Evolutionary conservation across 495 filamentous ascomycete species (phyloP), one percentile per base, ranked within the genome.

Genomic region (Cladorrhinum samala): DNA sequence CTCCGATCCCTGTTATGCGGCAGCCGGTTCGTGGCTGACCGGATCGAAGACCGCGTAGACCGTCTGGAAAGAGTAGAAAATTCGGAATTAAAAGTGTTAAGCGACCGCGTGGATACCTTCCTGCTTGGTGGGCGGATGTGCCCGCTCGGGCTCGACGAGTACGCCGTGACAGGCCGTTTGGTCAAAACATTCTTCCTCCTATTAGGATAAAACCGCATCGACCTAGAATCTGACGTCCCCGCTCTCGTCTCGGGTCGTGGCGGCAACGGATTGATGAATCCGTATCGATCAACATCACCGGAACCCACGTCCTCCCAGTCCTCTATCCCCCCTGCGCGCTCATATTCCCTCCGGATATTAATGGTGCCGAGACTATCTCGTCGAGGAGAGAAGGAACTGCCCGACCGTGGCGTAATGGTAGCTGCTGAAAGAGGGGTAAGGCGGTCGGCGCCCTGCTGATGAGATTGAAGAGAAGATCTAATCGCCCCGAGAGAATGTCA

Each of bases 251-350:
- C 62, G 36, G 67, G 50, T 60, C 74, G 9, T 18, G 24, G n/a
- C 16, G 42, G 41, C 65, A 71, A 62, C 63, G 73, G 54, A 75
- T 61, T 78, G 67, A 99, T 97, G 72, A 99, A 99, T 16, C 93
- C 93, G 67, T 97, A 99, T 62, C 81, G 77, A 70, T 99, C 93
- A 39, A 97, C 87, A 65, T 95, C 88, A 37, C 74, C 78, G n/a
- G 80, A 86, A n/a, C 85, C 76, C 9, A 99, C 72, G 67, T 96
- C 85, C 60, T 92, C 86, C 94, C 93, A 99, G 62, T 96, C 91
- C 63, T 99, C 93, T 38, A 94, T 82, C 0, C 92, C 92, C 14
- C 91, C 91, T 13, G 90, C 89, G 13, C 84, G 69, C 68, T 78
- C 73, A 36, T 71, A 64, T 20, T 59, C 64, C 41, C 44, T 58